Percentiles rank a stretch among this genome's conserved stretches.
Evolutionary conservation across 2,329 filamentous ascomycete species (phyloP).

Genomic region (Colletotrichum sojae): DNA sequence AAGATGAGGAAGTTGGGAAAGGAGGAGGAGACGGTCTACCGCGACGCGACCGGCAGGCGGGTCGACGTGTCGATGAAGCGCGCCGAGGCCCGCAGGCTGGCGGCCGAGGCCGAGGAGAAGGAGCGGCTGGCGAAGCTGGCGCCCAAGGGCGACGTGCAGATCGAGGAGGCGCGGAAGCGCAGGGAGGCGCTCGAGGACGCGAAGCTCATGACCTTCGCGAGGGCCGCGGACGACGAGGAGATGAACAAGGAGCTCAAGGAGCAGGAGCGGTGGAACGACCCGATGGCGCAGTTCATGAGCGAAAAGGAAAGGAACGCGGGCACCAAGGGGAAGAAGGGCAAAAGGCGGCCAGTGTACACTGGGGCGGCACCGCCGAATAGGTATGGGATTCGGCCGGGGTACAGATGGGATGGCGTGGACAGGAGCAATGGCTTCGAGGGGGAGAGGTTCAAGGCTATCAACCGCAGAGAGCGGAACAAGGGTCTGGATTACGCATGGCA

Average conservation of each 20-base stretch:
- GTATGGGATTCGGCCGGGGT: conserved; percentile 92
- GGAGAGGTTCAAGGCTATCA: conserved; percentile 91
- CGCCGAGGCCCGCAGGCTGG: conserved; percentile 81
- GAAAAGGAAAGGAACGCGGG: conserved; percentile 59
- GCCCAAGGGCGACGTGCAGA: conserved; percentile 88
- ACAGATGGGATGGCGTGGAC: conserved; percentile 98
- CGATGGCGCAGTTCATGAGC: conserved; percentile 84
- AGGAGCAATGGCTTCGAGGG: conserved; percentile 93
- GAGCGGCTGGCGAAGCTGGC: conserved; percentile 77
- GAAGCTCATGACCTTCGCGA: conserved; percentile 83
- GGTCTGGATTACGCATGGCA: conserved; percentile 94
- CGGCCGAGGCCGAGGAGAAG: conserved; percentile 77
- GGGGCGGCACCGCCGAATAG: conserved; percentile 90
- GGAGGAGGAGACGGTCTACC: conserved; percentile 89
- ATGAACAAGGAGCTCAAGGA: conserved; percentile 88
- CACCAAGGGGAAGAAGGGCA: conserved; percentile 47
- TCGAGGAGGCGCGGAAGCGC: conserved; percentile 74
- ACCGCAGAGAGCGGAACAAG: conserved; percentile 81
- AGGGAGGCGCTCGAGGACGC: conserved; percentile 83
- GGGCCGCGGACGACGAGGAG: conserved; percentile 86
- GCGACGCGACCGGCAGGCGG: conserved; percentile 93
- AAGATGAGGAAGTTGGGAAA: conserved; percentile 57
- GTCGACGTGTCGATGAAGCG: conserved; percentile 94
- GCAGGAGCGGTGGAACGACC: conserved; percentile 90
- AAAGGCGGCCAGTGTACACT: conserved; percentile 77